Evolutionary conservation across 345 rosid genomes (phyloP).

Genomic region (Eucalyptus globulus): DNA sequence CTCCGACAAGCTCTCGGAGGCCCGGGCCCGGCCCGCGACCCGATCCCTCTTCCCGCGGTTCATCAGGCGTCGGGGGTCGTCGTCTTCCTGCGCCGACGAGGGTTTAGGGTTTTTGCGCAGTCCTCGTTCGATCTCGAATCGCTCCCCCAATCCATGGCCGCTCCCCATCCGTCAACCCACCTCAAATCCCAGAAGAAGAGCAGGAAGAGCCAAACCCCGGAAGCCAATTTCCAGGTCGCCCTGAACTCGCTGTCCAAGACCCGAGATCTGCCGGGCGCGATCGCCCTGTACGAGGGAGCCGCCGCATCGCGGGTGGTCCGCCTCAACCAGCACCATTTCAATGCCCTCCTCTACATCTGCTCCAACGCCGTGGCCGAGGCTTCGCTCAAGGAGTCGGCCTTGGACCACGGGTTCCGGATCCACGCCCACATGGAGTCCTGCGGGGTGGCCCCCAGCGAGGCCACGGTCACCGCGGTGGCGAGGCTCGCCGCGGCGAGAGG

Average conservation of each 20-base stretch:
- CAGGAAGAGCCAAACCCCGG: conserved; percentile 34
- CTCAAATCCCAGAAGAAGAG: conserved; percentile 11
- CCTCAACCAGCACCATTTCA: conserved; percentile 49
- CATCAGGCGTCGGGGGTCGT: neutral
- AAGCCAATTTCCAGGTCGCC: conserved; percentile 32
- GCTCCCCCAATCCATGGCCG: neutral
- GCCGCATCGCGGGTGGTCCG: conserved; percentile 21
- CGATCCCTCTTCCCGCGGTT: neutral
- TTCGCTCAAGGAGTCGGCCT: conserved; percentile 10
- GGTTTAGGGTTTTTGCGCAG: neutral
- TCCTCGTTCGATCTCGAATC: neutral
- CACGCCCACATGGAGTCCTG: conserved; percentile 44
- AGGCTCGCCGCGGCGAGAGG: conserved; percentile 66
- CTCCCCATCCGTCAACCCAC: neutral
- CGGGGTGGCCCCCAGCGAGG: conserved; percentile 49
- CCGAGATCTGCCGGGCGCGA: conserved; percentile 51
- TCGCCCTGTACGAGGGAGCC: conserved; percentile 50
- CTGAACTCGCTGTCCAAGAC: conserved; percentile 60
- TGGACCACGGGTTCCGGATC: conserved; percentile 37
- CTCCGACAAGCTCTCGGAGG: neutral
- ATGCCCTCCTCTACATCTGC: conserved; percentile 64
- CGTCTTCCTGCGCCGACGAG: neutral
- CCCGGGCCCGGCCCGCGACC: neutral
- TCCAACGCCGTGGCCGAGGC: conserved; percentile 28
- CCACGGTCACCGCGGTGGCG: conserved; percentile 53